phyloP scores from a whole-genome alignment of 805 yeast species.

The Wickerhamomyces bisporus region DNA sequence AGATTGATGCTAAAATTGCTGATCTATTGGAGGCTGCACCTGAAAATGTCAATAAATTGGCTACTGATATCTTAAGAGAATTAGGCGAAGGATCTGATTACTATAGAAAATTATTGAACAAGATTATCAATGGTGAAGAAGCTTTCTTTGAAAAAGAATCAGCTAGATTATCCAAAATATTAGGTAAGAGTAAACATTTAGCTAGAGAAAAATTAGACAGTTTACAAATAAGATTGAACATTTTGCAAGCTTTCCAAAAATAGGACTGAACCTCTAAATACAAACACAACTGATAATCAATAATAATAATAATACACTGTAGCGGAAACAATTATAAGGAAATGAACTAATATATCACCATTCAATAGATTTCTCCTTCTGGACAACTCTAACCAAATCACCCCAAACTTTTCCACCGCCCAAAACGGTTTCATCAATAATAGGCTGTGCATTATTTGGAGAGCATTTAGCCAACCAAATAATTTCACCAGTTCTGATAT shows the following conservation, averaged over 20 bases:
- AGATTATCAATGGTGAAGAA: slow-evolving; percentile 38
- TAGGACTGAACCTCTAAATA: neutral
- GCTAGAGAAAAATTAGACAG: slow-evolving; percentile 40
- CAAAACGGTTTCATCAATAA: slow-evolving; percentile 71
- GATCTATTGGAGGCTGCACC: slow-evolving; percentile 23
- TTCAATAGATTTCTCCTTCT: slow-evolving; percentile 46
- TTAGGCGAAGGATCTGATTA: slow-evolving; percentile 31
- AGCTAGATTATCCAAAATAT: slow-evolving; percentile 37
- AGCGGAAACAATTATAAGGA: too few relatives aligned
- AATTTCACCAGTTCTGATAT: slow-evolving; percentile 64
- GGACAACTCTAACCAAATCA: slow-evolving; percentile 54
- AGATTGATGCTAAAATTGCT: slow-evolving; percentile 24
- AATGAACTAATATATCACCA: too few relatives aligned
- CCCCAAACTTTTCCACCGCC: slow-evolving; percentile 67
- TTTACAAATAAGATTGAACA: slow-evolving; percentile 44
- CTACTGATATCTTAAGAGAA: slow-evolving; percentile 28
- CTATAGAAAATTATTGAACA: slow-evolving; percentile 43
- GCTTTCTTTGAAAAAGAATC: slow-evolving; percentile 38
- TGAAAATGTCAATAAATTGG: slow-evolving; percentile 16
- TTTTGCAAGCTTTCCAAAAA: slow-evolving; percentile 27
- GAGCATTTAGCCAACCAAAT: slow-evolving; percentile 86
- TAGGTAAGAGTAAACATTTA: slow-evolving; percentile 30
- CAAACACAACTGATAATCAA: too few relatives aligned
- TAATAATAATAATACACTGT: too few relatives aligned
- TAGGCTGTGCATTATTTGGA: slow-evolving; percentile 69